Evolutionary conservation across 1,284 basidiomycete species (phyloP).

Genomic region (Heterobasidion parviporum): DNA sequence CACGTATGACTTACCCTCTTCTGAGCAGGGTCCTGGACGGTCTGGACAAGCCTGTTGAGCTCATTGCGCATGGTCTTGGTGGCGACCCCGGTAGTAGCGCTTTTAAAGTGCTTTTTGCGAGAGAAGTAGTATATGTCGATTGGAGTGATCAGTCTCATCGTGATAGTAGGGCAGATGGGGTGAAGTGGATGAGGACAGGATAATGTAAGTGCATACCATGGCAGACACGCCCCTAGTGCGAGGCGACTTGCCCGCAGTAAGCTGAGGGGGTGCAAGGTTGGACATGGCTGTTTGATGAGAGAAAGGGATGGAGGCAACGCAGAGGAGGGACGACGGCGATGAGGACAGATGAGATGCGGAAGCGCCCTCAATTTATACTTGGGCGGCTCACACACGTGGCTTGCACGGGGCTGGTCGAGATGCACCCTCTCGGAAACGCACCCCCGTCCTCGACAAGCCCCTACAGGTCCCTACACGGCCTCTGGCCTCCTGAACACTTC

Average conservation of each 20-base stretch:
- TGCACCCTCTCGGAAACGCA: background rate
- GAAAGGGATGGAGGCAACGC: background rate
- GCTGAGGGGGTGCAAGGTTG: slow-evolving; percentile 12
- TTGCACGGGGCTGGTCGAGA: background rate
- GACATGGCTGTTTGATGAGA: slow-evolving; percentile 12
- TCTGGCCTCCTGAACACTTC: background rate
- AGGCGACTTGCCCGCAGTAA: slow-evolving; percentile 15
- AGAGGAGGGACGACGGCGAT: background rate
- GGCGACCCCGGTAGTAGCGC: slow-evolving; percentile 90
- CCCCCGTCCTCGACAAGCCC: background rate
- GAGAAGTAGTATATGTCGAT: background rate
- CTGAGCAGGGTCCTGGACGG: slow-evolving; percentile 64
- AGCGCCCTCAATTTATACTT: background rate
- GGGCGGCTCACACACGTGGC: background rate
- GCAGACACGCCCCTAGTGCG: slow-evolving; percentile 29
- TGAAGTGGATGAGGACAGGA: slow-evolving; percentile 3
- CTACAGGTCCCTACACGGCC: background rate
- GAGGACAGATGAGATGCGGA: background rate
- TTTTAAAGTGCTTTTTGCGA: slow-evolving; percentile 68
- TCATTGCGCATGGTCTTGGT: slow-evolving; percentile 97
- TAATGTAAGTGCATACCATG: slow-evolving; percentile 22
- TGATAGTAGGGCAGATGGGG: slow-evolving; percentile 1
- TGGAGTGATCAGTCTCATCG: background rate
- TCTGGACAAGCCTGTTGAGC: slow-evolving; percentile 81
- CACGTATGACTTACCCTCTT: slow-evolving; percentile 58